Conservation (phyloP, 257 asterid species). For the Rauvolfia tetraphylla region DNA sequence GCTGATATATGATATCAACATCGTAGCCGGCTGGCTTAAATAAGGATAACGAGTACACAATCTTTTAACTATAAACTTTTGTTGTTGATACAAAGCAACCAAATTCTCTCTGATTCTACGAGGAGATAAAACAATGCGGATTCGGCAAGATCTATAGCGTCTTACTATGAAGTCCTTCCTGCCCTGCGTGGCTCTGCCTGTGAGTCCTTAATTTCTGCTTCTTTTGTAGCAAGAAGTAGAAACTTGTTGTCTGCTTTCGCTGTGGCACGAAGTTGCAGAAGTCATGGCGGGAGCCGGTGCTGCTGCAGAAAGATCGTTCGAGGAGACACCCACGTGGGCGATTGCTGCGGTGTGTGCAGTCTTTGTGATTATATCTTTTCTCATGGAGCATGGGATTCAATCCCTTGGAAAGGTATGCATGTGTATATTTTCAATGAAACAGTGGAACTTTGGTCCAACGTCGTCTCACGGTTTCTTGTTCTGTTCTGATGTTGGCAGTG, state of each 20-base stretch:
- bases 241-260: background rate
- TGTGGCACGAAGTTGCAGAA: background rate
- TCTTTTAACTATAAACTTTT: background rate
- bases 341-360: constrained; percentile 68
- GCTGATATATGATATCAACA: no score
- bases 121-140: background rate
- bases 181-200: no score
- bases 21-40: background rate
- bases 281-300: constrained; percentile 11
- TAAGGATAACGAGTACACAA: no score
- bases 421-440: no score
- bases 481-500: constrained; percentile 29
- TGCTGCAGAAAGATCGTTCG: constrained; percentile 47
- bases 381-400: constrained; percentile 66
- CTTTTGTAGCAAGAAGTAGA: no score
- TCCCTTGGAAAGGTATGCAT: constrained; percentile 56
- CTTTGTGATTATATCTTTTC: constrained; percentile 51
- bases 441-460: background rate
- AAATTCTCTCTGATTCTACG: background rate
- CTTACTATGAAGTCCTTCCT: no score
- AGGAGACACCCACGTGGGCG: constrained; percentile 85
- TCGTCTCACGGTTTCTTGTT: background rate
- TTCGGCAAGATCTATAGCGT: background rate
- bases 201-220: no score
- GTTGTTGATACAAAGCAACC: background rate